A percentile compares a stretch with the other conserved stretches of the same genome.
Evolutionary conservation across 1,139 yeast genomes (phyloP).

Genomic region (Yamadazyma epiphylla): DNA sequence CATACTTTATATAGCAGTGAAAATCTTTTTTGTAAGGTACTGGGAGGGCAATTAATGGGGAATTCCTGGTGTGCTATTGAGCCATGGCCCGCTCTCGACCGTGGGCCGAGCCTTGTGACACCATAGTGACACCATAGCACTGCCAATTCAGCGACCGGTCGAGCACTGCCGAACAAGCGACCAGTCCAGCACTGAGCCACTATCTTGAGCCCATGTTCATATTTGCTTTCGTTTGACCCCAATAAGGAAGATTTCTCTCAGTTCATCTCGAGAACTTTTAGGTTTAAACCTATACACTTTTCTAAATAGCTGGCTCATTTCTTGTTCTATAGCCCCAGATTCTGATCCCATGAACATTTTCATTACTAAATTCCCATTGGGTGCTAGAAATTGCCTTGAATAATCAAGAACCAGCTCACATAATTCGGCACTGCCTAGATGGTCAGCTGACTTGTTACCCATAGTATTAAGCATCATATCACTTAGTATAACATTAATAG

Average conservation of each 20-base stretch:
- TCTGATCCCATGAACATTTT: conserved; percentile 43
- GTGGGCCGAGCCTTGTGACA: no score
- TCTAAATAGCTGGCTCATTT: conserved; percentile 25
- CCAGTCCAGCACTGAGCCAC: no score
- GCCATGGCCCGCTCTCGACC: no score
- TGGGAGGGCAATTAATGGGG: no score
- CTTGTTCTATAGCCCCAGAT: conserved; percentile 22
- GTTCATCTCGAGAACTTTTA: conserved; percentile 33
- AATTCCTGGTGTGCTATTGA: no score
- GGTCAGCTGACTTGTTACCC: conserved; percentile 41
- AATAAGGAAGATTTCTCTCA: conserved; percentile 37
- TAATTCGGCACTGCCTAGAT: conserved; percentile 43
- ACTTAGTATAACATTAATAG: conserved; percentile 36
- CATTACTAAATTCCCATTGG: conserved; percentile 36
- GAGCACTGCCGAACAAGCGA: no score
- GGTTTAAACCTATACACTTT: conserved; percentile 35
- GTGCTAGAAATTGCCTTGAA: conserved; percentile 23
- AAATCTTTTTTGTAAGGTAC: no score
- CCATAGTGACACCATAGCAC: no score
- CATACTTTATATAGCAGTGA: no score
- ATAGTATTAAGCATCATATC: conserved; percentile 50
- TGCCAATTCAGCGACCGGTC: no score
- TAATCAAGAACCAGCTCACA: conserved; percentile 37
- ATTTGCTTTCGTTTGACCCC: conserved; percentile 19
- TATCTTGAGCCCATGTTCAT: no score